Base-by-base conservation (phyloP, 306 rosid species). In the Quercus gilva region DNA sequence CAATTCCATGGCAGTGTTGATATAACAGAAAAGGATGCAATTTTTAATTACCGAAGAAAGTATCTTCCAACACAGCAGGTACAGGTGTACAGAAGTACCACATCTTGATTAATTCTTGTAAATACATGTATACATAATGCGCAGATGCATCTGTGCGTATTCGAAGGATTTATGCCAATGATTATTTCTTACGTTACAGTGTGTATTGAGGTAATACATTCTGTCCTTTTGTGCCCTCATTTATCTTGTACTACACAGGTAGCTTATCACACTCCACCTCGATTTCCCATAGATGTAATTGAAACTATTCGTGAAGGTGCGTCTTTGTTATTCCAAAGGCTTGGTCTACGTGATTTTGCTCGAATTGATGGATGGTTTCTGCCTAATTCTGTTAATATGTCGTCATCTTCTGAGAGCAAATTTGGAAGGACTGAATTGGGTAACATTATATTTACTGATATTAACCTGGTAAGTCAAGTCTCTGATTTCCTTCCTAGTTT, bases 31-130 rank as follows among this genome's bases (percentile, higher is more conserved):
- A 90, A 88, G 79, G 99, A 94, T 89, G 97, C 99, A 82, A 92
- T 94, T 86, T 94, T 94, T 83, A 94, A 94, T 81, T 94, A 91
- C 76, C 87, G 99, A 49, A 87, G 99, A 84, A 94, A 94, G 86
- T 94, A 94, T 85, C 97, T 94, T 80, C 99, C 99, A 49, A 94
- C 97, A 58, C 97, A 90, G 84, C 99, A 94, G 99, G 99, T 94
- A 53, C 55, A 80, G 78, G 63, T 63, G 52, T 76, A 5, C 20
- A 78, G 76, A 58, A 68, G 52, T 76, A 3, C 20, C 70, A 28
- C 49, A 65, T 78, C 55, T 55, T 72, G 6, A 19, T 73, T 21
- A n/a, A 57, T 18, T 13, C 28, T 12, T 55, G 41, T 59, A 70
- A 20, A 20, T 79, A 69, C 80, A 52, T 35, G 21, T 23, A 52